phyloP scores from a whole-genome alignment of 345 rosid genomes.

The Arabidopsis arenosa region DNA sequence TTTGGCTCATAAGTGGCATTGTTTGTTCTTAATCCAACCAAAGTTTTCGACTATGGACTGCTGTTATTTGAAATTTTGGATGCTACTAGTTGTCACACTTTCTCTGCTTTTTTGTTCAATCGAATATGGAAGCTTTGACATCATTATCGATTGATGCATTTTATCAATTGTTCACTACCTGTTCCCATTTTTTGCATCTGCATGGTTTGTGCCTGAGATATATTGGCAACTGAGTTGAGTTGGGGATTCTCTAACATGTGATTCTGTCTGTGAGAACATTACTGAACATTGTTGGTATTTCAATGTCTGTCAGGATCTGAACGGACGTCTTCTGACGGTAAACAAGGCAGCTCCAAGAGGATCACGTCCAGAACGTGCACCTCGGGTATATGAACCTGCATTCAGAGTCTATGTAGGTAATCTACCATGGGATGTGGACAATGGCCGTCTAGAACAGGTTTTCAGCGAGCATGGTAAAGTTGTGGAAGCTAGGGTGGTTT shows the following conservation, averaged over 20 bases:
- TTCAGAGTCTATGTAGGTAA: slow-evolving; percentile 80
- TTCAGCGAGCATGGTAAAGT: slow-evolving; percentile 95
- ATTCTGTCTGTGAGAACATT: not conserved
- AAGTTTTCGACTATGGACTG: not conserved
- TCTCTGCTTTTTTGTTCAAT: not conserved
- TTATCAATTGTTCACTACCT: not conserved
- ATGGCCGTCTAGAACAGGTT: slow-evolving; percentile 73
- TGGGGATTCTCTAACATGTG: not conserved
- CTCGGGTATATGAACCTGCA: slow-evolving; percentile 59
- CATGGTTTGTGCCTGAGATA: not conserved
- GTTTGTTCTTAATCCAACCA: not conserved
- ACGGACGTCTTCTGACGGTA: slow-evolving; percentile 79
- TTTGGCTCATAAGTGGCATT: not conserved
- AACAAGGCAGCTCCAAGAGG: slow-evolving; percentile 92
- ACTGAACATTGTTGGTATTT: slow-evolving; percentile 18
- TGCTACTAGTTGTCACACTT: not conserved
- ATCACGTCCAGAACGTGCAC: slow-evolving; percentile 64
- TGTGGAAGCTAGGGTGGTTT: slow-evolving; percentile 74
- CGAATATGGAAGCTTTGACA: not conserved
- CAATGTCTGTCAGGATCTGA: slow-evolving; percentile 59
- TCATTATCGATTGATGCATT: not conserved
- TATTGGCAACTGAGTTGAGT: slow-evolving; percentile 7
- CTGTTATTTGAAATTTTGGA: not conserved
- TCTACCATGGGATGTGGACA: slow-evolving; percentile 85
- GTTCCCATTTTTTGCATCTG: not conserved